A percentile compares a stretch with the other conserved stretches of the same genome.
Conservation (phyloP, 163 green algal genomes). For the Botryococcus braunii region DNA sequence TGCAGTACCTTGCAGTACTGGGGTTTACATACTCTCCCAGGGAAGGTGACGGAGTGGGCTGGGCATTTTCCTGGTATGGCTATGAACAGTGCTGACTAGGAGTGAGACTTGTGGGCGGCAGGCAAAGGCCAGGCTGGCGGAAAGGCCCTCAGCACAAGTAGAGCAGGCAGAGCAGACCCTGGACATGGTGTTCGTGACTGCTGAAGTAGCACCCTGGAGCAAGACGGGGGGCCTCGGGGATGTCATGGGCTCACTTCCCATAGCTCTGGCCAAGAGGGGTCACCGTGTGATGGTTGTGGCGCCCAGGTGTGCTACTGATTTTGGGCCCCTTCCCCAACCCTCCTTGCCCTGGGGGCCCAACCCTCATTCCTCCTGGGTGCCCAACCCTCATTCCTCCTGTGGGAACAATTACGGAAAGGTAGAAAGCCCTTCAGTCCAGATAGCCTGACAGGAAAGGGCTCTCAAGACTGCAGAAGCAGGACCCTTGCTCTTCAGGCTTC, state of each 20-base stretch:
- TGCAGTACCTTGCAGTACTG: no score
- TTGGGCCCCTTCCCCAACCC: neutral
- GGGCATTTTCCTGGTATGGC: no score
- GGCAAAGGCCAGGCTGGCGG: neutral
- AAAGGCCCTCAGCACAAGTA: neutral
- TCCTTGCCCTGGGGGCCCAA: neutral
- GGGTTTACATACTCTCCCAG: no score
- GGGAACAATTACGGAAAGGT: neutral
- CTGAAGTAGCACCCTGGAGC: slow-evolving; percentile 64
- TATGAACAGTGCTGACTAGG: no score
- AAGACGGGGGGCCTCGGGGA: slow-evolving; percentile 89
- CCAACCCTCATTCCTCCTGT: neutral
- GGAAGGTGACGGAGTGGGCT: no score
- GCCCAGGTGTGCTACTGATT: slow-evolving; percentile 29
- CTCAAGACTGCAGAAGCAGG: neutral
- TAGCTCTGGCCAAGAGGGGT: slow-evolving; percentile 62
- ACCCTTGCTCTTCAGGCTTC: neutral
- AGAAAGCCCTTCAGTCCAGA: neutral
- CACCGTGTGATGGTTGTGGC: slow-evolving; percentile 85
- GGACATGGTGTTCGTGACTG: slow-evolving; percentile 67
- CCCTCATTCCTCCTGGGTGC: neutral
- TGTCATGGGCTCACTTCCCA: slow-evolving; percentile 72
- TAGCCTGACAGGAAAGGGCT: neutral
- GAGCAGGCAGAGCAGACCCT: slow-evolving; percentile 23
- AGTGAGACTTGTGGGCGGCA: neutral